Conservation (phyloP, 192 early-diverging fungal species). For the Kappamyces sp. region DNA sequence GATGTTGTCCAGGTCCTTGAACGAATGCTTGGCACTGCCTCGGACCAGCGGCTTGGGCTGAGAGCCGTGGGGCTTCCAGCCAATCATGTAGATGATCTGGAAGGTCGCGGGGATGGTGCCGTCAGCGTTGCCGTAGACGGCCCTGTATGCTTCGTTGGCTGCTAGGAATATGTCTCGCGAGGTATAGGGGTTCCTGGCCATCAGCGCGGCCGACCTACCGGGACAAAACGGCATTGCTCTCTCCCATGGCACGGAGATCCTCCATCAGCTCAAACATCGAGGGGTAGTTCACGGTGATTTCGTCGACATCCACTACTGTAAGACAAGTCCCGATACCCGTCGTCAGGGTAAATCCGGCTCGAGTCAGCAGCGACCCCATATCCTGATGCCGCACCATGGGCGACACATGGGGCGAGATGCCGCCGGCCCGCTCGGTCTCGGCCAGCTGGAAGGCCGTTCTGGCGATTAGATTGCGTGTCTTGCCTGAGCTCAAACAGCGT, state of each 20-base stretch:
- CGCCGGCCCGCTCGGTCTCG: conserved; percentile 84
- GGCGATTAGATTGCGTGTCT: conserved; percentile 1
- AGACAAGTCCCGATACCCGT: conserved; percentile 39
- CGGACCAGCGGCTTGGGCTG: conserved; percentile 78
- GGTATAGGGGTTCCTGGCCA: conserved; percentile 21
- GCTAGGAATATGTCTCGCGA: conserved; percentile 81
- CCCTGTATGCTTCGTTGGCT: conserved; percentile 80
- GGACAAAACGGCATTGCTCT: conserved; percentile 78
- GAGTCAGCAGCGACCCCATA: conserved; percentile 65
- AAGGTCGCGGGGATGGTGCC: conserved; percentile 92
- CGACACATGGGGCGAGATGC: conserved; percentile 81
- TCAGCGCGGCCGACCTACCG: conserved; percentile 36
- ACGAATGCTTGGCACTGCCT: conserved; percentile 72
- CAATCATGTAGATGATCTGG: conserved; percentile 61
- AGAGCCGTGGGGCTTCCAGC: conserved; percentile 85
- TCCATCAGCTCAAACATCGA: conserved; percentile 84
- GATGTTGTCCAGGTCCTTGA: conserved; percentile 45
- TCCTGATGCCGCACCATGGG: conserved; percentile 74
- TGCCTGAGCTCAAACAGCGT: conserved; percentile 89
- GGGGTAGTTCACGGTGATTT: conserved; percentile 85
- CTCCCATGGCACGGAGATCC: conserved; percentile 90
- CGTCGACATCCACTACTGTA: conserved; percentile 75
- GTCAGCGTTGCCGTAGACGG: conserved; percentile 81
- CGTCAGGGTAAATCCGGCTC: conserved; percentile 82
- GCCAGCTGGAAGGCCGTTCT: conserved; percentile 86